Percentiles rank a stretch among this genome's conserved stretches.
These are phyloP conservation scores for Russula abietina DNA, from an alignment of 768 basidiomycete genomes.

Conservation along the genomic window DNA sequence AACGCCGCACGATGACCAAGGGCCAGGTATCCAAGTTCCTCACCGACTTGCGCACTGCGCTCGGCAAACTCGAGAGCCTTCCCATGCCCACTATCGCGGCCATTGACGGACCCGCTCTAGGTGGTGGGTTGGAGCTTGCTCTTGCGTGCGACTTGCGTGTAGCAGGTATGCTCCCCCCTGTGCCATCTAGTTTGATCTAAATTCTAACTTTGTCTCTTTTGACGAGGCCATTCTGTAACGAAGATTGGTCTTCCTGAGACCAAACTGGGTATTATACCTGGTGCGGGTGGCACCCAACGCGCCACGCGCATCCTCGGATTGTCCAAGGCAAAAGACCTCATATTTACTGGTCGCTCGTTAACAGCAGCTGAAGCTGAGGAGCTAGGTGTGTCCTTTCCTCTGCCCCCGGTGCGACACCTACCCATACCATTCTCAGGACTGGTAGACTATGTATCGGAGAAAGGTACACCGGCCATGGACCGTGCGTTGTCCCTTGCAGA, in stretches of 20 bases:
- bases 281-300: conserved; percentile 85
- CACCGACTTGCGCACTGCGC: conserved; percentile 57
- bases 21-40: conserved; percentile 74
- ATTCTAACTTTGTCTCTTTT: neutral
- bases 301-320: conserved; percentile 70
- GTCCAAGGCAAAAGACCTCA: conserved; percentile 78
- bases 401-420: neutral
- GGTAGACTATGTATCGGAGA: conserved; percentile 70
- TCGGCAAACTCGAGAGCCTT: conserved; percentile 71
- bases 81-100: conserved; percentile 89
- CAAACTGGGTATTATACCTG: conserved; percentile 76
- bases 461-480: conserved; percentile 57
- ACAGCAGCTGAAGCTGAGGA: conserved; percentile 61
- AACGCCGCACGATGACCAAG: conserved; percentile 78
- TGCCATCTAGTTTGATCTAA: neutral
- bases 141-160: conserved; percentile 88
- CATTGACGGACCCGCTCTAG: conserved; percentile 88
- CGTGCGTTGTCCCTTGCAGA: conserved; percentile 65
- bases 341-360: conserved; percentile 72
- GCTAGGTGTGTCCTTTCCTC: conserved; percentile 46
- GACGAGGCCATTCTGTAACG: conserved; percentile 54
- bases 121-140: conserved; percentile 85
- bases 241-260: conserved; percentile 88
- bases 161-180: conserved; percentile 49
- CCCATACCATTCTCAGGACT: conserved; percentile 47